phyloP scores from a whole-genome alignment of 139 green algal species.

The Chlamydomonas schloesseri region DNA sequence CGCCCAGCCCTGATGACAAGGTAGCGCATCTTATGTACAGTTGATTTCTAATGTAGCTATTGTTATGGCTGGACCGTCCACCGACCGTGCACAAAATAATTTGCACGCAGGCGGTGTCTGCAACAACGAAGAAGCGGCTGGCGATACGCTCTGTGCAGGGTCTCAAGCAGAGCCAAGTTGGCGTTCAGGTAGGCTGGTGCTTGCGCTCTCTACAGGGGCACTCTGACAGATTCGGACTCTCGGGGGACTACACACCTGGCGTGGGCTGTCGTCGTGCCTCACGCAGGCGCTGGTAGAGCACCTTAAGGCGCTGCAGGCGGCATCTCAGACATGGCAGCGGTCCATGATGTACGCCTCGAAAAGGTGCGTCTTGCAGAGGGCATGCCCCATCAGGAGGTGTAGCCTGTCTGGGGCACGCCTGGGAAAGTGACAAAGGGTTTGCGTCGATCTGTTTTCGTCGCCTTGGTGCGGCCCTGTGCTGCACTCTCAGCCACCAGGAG shows the following conservation, averaged over 20 bases:
- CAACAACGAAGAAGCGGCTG: slow-evolving; percentile 60
- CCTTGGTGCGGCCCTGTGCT: background rate
- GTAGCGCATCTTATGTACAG: background rate
- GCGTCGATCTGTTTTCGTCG: too few relatives aligned
- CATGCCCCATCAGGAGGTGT: too few relatives aligned
- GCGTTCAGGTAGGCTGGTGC: slow-evolving; percentile 26
- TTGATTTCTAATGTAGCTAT: background rate
- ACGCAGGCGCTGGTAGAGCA: slow-evolving; percentile 55
- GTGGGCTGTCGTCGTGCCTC: background rate
- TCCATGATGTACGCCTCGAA: slow-evolving; percentile 66
- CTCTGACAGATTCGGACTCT: too few relatives aligned
- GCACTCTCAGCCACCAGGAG: slow-evolving; percentile 52
- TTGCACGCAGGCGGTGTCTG: slow-evolving; percentile 44
- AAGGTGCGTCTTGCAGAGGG: slow-evolving; percentile 32
- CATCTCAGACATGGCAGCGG: slow-evolving; percentile 60
- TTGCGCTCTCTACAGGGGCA: too few relatives aligned
- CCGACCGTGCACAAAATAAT: too few relatives aligned
- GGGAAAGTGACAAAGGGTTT: too few relatives aligned
- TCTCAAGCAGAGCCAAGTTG: slow-evolving; percentile 39
- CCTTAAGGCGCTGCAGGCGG: slow-evolving; percentile 55
- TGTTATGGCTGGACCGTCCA: too few relatives aligned
- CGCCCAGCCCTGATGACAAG: slow-evolving; percentile 19
- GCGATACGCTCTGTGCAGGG: slow-evolving; percentile 38
- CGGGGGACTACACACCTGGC: background rate
- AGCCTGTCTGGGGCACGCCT: too few relatives aligned